phyloP scores from a whole-genome alignment of 192 early-diverging fungal genomes.

The Kappamyces sp. region DNA sequence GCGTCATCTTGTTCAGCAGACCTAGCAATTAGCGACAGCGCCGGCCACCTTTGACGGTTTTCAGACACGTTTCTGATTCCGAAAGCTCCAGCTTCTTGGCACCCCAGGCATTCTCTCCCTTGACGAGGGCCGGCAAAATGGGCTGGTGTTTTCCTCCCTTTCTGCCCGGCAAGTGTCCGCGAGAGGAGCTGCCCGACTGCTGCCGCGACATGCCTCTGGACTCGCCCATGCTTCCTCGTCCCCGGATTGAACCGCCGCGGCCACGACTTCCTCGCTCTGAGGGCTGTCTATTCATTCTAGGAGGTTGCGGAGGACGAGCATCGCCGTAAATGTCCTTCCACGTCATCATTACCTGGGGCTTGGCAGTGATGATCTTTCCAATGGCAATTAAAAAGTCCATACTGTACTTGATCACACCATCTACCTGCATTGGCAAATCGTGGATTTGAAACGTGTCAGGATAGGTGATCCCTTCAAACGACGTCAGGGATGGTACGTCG shows the following conservation, averaged over 20 bases:
- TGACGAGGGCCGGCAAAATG: constrained; percentile 68
- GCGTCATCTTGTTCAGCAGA: constrained; percentile 93
- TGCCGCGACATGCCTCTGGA: not conserved
- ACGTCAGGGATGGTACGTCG: not conserved
- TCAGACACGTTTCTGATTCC: not conserved
- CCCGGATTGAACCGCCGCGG: not conserved
- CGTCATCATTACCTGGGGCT: not conserved
- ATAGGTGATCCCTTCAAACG: not conserved
- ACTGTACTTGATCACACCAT: not conserved
- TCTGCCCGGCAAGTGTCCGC: constrained; percentile 12
- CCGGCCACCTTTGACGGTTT: constrained; percentile 6
- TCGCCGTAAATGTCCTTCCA: not conserved
- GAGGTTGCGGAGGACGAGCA: not conserved
- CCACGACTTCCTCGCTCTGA: not conserved
- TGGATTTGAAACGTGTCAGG: no score
- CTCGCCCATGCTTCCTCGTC: constrained; percentile 1
- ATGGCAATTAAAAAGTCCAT: constrained; percentile 3
- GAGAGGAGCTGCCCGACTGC: not conserved
- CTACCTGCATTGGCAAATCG: constrained; percentile 1
- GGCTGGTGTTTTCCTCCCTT: constrained; percentile 45
- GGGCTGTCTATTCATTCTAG: constrained; percentile 11
- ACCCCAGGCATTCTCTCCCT: constrained; percentile 77
- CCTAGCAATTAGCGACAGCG: constrained; percentile 67
- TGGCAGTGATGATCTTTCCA: not conserved
- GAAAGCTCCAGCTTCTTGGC: constrained; percentile 38